phyloP scores from a whole-genome alignment of 148 eudicot genomes.

The Drosera capensis region DNA sequence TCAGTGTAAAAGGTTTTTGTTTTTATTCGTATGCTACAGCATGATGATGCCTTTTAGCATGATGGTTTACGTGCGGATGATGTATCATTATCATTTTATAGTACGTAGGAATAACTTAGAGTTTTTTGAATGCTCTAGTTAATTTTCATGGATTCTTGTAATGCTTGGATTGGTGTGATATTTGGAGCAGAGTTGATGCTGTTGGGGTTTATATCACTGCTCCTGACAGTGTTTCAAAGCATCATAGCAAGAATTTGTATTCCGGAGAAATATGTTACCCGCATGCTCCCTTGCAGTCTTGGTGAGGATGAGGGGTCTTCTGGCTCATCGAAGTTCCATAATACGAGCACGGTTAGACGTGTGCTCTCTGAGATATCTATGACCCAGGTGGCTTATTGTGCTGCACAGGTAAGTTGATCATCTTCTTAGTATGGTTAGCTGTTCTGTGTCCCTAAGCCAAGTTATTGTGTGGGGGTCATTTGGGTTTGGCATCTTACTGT shows the following conservation, averaged over 20 bases:
- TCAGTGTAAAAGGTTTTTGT: too few species aligned
- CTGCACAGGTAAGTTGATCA: conserved; percentile 14
- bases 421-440: background rate
- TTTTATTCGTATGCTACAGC: too few species aligned
- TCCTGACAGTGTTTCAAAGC: conserved; percentile 69
- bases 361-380: conserved; percentile 12
- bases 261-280: conserved; percentile 16
- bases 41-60: too few species aligned
- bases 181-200: conserved; percentile 78
- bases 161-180: background rate
- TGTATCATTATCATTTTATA: too few species aligned
- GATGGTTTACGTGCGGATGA: too few species aligned
- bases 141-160: background rate
- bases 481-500: too few species aligned
- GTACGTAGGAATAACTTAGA: background rate
- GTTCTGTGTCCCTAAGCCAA: background rate
- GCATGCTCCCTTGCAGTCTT: conserved; percentile 60
- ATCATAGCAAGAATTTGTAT: conserved; percentile 57
- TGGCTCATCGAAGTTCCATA: conserved; percentile 1
- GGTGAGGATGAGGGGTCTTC: conserved; percentile 1
- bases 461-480: too few species aligned
- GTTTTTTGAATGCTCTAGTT: background rate
- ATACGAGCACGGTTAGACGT: conserved; percentile 18
- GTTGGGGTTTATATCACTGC: conserved; percentile 78
- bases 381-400: conserved; percentile 25